phyloP scores from a whole-genome alignment of 805 yeast genomes.

The Saccharomycopsis malanga region DNA sequence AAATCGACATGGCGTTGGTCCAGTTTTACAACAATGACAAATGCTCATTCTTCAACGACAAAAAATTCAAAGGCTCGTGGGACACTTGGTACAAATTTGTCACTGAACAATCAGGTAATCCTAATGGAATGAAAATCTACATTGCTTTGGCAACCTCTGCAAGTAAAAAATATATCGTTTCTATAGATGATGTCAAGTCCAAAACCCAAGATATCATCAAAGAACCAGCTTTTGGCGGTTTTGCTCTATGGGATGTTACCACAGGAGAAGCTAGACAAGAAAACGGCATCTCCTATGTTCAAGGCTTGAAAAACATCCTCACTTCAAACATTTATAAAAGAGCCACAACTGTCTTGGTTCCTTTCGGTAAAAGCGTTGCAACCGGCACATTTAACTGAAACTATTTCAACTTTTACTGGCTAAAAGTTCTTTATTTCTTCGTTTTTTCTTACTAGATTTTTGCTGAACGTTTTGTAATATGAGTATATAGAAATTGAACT shows the following conservation, averaged over 20 bases:
- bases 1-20: slow-evolving; percentile 63
- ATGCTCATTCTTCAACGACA: slow-evolving; percentile 43
- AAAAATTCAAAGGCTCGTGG: slow-evolving; percentile 2
- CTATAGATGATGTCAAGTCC: slow-evolving; percentile 23
- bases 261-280: slow-evolving; percentile 10
- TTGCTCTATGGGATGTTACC: slow-evolving; percentile 20
- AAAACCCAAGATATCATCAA: background rate
- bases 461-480: too few relatives aligned
- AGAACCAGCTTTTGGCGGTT: slow-evolving; percentile 15
- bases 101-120: slow-evolving; percentile 37
- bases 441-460: too few relatives aligned
- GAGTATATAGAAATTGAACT: too few relatives aligned
- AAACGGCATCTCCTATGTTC: background rate
- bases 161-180: slow-evolving; percentile 52
- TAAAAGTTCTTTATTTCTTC: too few relatives aligned
- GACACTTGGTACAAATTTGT: slow-evolving; percentile 25
- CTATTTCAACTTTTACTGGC: background rate
- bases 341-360: background rate
- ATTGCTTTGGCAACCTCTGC: slow-evolving; percentile 47
- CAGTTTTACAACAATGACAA: slow-evolving; percentile 89
- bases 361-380: background rate
- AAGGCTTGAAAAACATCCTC: background rate
- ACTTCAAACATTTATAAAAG: background rate
- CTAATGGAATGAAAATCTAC: slow-evolving; percentile 46
- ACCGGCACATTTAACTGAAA: too few relatives aligned